Base-by-base conservation (phyloP, 352 stramenopile species). In the Globisporangium spinosum region DNA sequence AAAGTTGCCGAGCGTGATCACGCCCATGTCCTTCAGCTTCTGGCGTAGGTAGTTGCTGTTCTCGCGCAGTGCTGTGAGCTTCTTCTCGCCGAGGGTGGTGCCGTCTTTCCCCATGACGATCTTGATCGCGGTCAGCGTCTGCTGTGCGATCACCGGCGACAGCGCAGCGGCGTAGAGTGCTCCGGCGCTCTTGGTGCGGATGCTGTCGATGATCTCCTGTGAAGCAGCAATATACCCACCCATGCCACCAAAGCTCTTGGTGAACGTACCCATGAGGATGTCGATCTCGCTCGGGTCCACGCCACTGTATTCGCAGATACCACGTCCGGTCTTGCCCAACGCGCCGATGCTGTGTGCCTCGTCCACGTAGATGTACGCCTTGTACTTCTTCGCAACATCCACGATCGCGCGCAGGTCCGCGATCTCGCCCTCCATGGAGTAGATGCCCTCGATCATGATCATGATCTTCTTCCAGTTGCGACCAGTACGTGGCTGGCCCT, bases 11-110 rank as follows among this genome's bases (percentile, higher is more conserved):
- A 97, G 74, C 29, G 93, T 92, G 32, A 91, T 94, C 68, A 77
- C 90, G 10, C 97, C 97, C 87, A 98, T 97, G 51, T 98, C 84
- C 13, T 95, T 92, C 32, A 99, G 77, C 40, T 93, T 85, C 78
- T 98, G 93, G 51, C 97, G 87, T 51, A 99, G 98, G 76, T 98
- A 99, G 81, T 99, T 99, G 75, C 91, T 95, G 82, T 99, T 99
- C 32, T 99, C 95, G 51, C 93, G 85, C n/a, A 99, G 78, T 1
- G 86, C 82, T 4, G 55, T 75, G 13, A 99, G 84, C 79, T 99
- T 99, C 65, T 90, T 82, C 58, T 82, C 12, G 1, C 62, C 98
- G 63, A 98, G 93, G 40, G 93, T 76, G 1, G 95, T 98, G 58
- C 95, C 95, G 72, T 99, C 97, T 68, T 95, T 75, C n/a, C 97